Conservation (phyloP, 148 eudicot genomes). For the Chenopodium formosanum region DNA sequence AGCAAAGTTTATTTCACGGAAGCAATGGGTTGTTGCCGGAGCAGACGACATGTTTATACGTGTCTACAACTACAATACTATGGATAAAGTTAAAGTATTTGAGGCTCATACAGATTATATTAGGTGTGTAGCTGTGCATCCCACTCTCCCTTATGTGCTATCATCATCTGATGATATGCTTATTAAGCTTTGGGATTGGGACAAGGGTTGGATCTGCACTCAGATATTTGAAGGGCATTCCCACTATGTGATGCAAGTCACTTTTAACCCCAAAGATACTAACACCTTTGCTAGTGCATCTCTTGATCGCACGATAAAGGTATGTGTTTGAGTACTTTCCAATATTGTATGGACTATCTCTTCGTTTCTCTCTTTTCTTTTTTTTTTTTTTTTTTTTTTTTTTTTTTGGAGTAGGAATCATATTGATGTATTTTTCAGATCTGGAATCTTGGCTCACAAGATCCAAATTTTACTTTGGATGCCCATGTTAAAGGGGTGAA, state of each 20-base stretch:
- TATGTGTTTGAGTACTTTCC: slow-evolving; percentile 22
- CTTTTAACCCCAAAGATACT: slow-evolving; percentile 89
- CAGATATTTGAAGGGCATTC: slow-evolving; percentile 94
- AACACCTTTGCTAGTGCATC: slow-evolving; percentile 96
- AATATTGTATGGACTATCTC: not conserved
- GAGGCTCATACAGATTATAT: slow-evolving; percentile 95
- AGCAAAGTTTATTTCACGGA: slow-evolving; percentile 79
- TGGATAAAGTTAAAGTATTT: slow-evolving; percentile 85
- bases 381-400: not conserved
- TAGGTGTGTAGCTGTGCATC: slow-evolving; percentile 94
- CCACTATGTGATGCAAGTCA: slow-evolving; percentile 94
- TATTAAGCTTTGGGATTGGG: slow-evolving; percentile 99
- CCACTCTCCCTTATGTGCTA: slow-evolving; percentile 86
- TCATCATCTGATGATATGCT: slow-evolving; percentile 99
- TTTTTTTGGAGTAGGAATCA: not conserved
- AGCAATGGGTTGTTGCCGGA: slow-evolving; percentile 97
- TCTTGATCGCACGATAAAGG: slow-evolving; percentile 93
- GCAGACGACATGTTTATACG: slow-evolving; percentile 93
- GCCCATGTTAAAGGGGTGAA: slow-evolving; percentile 91
- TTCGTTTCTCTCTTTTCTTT: no score
- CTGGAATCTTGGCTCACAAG: slow-evolving; percentile 95
- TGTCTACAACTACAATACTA: slow-evolving; percentile 84
- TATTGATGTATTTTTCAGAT: slow-evolving; percentile 43
- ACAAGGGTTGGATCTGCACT: slow-evolving; percentile 85
- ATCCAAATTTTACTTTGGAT: slow-evolving; percentile 83